Conservation (phyloP, 805 yeast genomes). For the Wickerhamiella azymoides region DNA sequence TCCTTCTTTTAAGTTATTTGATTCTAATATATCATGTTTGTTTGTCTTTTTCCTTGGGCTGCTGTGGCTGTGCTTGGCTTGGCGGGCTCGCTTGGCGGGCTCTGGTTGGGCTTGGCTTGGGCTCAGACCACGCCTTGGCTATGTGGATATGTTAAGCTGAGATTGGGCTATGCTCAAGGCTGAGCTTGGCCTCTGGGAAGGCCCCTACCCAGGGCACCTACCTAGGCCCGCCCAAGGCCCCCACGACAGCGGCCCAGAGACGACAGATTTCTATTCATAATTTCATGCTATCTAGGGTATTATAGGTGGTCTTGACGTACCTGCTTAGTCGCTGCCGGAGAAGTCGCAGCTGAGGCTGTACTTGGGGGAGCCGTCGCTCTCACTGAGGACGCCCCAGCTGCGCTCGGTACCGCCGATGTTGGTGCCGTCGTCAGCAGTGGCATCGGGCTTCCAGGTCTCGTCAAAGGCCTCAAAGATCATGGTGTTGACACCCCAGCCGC, state of each 20-base stretch:
- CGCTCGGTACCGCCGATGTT: constrained; percentile 68
- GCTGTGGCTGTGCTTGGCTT: too few relatives aligned
- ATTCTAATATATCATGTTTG: neutral
- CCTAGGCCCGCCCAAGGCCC: too few relatives aligned
- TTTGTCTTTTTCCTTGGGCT: neutral
- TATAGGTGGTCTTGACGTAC: too few relatives aligned
- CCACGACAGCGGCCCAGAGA: too few relatives aligned
- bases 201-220: too few relatives aligned
- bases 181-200: too few relatives aligned
- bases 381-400: constrained; percentile 80
- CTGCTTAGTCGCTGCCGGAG: neutral
- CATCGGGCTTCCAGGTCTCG: constrained; percentile 82
- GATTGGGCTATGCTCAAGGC: too few relatives aligned
- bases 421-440: constrained; percentile 48
- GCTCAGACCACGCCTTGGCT: too few relatives aligned
- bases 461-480: constrained; percentile 90
- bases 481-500: constrained; percentile 93
- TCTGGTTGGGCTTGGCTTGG: too few relatives aligned
- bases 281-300: neutral
- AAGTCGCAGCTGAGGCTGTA: constrained; percentile 21
- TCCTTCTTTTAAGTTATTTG: constrained; percentile 1
- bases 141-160: too few relatives aligned
- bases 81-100: neutral
- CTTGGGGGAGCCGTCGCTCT: constrained; percentile 25
- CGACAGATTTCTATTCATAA: too few relatives aligned